Percentiles rank a stretch among this genome's conserved stretches.
These are phyloP conservation scores for Hypoxylon sp. DNA, from an alignment of 2,329 filamentous ascomycete genomes.

Conservation along the genomic window DNA sequence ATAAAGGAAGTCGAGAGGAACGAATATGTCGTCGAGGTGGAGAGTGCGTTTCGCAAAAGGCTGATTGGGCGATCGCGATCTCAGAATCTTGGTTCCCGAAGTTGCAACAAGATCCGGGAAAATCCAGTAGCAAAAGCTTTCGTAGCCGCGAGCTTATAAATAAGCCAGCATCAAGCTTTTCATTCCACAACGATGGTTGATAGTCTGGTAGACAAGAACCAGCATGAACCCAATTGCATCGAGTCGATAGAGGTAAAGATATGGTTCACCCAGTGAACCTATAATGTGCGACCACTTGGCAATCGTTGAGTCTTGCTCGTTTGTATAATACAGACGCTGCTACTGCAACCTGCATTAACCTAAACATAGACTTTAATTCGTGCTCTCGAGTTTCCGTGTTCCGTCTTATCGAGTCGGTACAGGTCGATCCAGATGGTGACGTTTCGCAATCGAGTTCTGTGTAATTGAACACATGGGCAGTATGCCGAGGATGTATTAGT, in stretches of 20 bases:
- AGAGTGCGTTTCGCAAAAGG: constrained; percentile 25
- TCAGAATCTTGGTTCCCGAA: constrained; percentile 25
- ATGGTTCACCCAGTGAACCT: constrained; percentile 39
- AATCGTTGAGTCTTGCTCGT: constrained; percentile 26
- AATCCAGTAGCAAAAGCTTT: constrained; percentile 2
- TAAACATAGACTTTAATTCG: constrained; percentile 31
- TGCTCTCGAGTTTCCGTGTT: constrained; percentile 24
- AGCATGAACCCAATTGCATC: constrained; percentile 26
- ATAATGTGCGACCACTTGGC: constrained; percentile 47
- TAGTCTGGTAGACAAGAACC: constrained; percentile 22
- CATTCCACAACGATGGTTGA: constrained; percentile 11
- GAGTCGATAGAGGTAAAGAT: constrained; percentile 23
- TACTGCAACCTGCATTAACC: constrained; percentile 27
- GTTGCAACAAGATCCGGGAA: constrained; percentile 11
- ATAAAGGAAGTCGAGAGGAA: constrained; percentile 14
- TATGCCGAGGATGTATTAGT: constrained; percentile 28
- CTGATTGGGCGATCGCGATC: constrained; percentile 28
- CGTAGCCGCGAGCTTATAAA: constrained; percentile 19
- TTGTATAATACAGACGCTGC: constrained; percentile 21
- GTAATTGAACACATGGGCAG: constrained; percentile 15
- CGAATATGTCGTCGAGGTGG: constrained; percentile 17
- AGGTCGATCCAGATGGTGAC: constrained; percentile 31
- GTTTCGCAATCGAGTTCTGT: constrained; percentile 21
- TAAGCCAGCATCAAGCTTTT: constrained; percentile 30
- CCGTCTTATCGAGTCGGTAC: constrained; percentile 29